phyloP scores from a whole-genome alignment of 352 stramenopile genomes.

The Globisporangium middletonii region DNA sequence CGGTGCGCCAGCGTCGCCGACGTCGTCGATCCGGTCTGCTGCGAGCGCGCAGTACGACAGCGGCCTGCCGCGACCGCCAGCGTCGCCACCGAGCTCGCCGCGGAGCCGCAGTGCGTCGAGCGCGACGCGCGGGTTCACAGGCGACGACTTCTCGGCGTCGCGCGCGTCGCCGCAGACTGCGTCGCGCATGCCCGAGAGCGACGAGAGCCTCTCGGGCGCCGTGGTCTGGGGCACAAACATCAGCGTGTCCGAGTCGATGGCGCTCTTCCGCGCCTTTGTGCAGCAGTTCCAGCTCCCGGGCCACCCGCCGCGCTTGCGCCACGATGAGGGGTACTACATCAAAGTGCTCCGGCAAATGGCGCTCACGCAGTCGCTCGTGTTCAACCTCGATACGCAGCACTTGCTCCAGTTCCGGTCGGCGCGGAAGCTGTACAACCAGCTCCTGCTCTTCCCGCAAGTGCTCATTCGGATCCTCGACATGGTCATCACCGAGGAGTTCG shows the following conservation, averaged over 20 bases:
- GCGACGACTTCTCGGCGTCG: conserved; percentile 32
- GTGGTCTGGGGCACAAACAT: conserved; percentile 95
- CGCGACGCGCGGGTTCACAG: conserved; percentile 10
- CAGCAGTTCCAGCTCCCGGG: conserved; percentile 64
- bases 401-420: conserved; percentile 72
- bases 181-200: conserved; percentile 17
- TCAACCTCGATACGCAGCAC: conserved; percentile 92
- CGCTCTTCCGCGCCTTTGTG: conserved; percentile 86
- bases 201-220: conserved; percentile 63
- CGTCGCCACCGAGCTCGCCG: conserved; percentile 59
- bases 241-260: conserved; percentile 90
- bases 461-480: conserved; percentile 97
- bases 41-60: conserved; percentile 25
- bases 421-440: conserved; percentile 94
- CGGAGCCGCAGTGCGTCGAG: conserved; percentile 12
- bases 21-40: conserved; percentile 30
- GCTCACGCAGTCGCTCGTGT: conserved; percentile 75
- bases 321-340: conserved; percentile 71
- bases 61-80: conserved; percentile 44
- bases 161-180: conserved; percentile 16
- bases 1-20: conserved; percentile 30
- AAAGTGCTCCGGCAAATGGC: conserved; percentile 69
- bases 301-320: conserved; percentile 14
- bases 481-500: conserved; percentile 91
- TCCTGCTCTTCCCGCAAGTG: conserved; percentile 94